Evolutionary conservation across 345 rosid genomes (phyloP).

Genomic region (Eucalyptus tenuipes): DNA sequence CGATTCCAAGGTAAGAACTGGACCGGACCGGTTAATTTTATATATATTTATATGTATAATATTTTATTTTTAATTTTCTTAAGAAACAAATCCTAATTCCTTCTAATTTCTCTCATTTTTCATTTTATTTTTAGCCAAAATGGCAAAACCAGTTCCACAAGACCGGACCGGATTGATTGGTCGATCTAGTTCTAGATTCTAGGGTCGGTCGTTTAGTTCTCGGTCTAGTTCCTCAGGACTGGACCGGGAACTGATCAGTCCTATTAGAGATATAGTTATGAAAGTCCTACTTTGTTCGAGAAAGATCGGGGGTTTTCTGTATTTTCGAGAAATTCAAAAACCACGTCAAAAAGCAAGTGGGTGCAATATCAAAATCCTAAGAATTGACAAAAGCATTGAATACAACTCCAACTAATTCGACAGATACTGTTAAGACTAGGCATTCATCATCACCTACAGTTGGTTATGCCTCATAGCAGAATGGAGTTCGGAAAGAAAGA

Average conservation of each 20-base stretch:
- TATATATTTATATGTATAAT: too few species aligned
- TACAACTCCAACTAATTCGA: neutral
- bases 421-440: neutral
- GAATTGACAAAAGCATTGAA: neutral
- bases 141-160: accelerated
- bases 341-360: neutral
- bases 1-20: too few species aligned
- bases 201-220: accelerated
- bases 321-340: too few species aligned
- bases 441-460: neutral
- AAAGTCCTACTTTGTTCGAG: neutral
- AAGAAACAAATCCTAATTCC: too few species aligned
- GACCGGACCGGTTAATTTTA: accelerated
- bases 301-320: neutral
- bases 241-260: accelerated
- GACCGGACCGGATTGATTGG: accelerated
- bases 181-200: accelerated
- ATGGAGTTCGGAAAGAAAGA: neutral
- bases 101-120: too few species aligned
- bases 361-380: too few species aligned
- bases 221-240: accelerated
- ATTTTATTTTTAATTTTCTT: too few species aligned
- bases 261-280: too few species aligned
- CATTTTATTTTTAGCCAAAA: too few species aligned
- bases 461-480: too few species aligned